These are phyloP conservation scores for Pichia insulana DNA, from an alignment of 805 yeast genomes.

Conservation along the genomic window DNA sequence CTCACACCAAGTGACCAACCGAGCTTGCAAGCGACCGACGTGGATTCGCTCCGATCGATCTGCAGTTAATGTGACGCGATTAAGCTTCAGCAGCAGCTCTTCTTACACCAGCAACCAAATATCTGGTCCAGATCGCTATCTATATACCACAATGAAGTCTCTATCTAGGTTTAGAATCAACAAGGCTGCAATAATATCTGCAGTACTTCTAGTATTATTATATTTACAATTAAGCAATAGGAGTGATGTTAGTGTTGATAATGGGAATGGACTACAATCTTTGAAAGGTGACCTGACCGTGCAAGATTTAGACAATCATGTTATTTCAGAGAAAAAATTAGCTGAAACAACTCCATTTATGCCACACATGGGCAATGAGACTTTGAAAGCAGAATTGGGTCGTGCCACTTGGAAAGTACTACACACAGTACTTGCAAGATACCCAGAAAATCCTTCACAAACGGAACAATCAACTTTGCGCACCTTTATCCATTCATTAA, in stretches of 20 bases:
- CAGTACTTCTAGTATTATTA: background rate
- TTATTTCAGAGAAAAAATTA: background rate
- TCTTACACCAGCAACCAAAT: too few species aligned
- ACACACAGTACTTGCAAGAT: conserved; percentile 87
- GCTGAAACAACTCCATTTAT: conserved; percentile 41
- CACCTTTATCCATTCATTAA: conserved; percentile 63
- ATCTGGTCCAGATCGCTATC: too few species aligned
- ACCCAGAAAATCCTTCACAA: conserved; percentile 70
- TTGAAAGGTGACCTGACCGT: background rate
- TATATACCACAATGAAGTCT: conserved; percentile 7
- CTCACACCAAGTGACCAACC: too few species aligned
- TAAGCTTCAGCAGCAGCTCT: too few species aligned
- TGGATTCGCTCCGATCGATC: background rate
- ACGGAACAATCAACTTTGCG: conserved; percentile 56
- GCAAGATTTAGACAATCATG: background rate
- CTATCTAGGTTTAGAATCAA: background rate
- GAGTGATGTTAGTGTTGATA: background rate
- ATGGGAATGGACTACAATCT: background rate
- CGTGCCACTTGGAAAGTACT: conserved; percentile 86
- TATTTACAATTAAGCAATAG: background rate
- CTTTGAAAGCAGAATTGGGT: conserved; percentile 65
- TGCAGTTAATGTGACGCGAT: background rate
- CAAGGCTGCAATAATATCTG: background rate
- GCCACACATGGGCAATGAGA: conserved; percentile 89
- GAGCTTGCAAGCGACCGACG: too few species aligned